phyloP scores from a whole-genome alignment of 805 yeast genomes.

The Saturnispora hagleri region DNA sequence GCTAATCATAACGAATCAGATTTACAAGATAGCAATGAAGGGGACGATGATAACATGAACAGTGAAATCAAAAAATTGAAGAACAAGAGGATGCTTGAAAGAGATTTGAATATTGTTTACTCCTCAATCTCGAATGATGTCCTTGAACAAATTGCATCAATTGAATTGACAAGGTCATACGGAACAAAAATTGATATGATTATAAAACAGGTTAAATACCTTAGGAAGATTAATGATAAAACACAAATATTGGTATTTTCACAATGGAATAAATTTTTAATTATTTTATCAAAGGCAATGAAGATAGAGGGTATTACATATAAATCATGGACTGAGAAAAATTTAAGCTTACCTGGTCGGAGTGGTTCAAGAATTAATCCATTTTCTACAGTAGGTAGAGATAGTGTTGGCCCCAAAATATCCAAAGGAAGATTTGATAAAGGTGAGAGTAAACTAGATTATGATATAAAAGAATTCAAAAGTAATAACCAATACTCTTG shows the following conservation, averaged over 20 bases:
- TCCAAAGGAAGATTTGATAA: neutral
- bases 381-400: slow-evolving; percentile 6
- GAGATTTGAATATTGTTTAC: slow-evolving; percentile 35
- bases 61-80: slow-evolving; percentile 20
- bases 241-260: slow-evolving; percentile 84
- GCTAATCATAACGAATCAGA: neutral
- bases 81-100: slow-evolving; percentile 16
- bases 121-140: slow-evolving; percentile 34
- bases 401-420: neutral
- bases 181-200: slow-evolving; percentile 87
- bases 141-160: slow-evolving; percentile 38
- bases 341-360: slow-evolving; percentile 8
- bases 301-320: slow-evolving; percentile 45
- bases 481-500: slow-evolving; percentile 61
- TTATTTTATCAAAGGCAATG: slow-evolving; percentile 58
- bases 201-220: slow-evolving; percentile 58
- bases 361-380: slow-evolving; percentile 2
- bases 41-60: slow-evolving; percentile 7
- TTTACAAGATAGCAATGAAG: slow-evolving; percentile 6
- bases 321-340: slow-evolving; percentile 39
- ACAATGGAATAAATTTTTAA: slow-evolving; percentile 75
- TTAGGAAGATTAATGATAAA: slow-evolving; percentile 44
- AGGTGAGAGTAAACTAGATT: slow-evolving; percentile 11
- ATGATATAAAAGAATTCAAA: slow-evolving; percentile 51
- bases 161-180: slow-evolving; percentile 40